Base-by-base conservation (phyloP, 2,329 filamentous ascomycete genomes). In the Trichoderma sp. region DNA sequence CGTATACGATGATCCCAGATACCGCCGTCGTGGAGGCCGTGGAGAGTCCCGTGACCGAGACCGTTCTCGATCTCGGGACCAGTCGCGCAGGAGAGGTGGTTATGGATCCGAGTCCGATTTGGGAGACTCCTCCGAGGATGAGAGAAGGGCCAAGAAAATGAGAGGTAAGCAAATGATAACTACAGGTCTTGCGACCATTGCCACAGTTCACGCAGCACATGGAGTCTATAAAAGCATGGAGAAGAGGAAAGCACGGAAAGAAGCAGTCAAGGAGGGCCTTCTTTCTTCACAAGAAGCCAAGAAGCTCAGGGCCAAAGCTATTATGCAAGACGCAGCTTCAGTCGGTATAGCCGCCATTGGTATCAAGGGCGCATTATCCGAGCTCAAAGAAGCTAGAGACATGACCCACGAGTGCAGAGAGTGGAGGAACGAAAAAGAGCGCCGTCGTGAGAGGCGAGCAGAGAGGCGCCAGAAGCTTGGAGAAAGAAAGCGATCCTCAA, bases 161-260 rank as follows among this genome's bases (percentile, higher is more conserved):
- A 88, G 85, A 89, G 89, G 89, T 89, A 91, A 91, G 87, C 89
- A 90, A 85, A 79, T 90, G 76, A 78, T 91, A 75, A 90, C 88
- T 72, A 87, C 88, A 8, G 89, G 88, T 64, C 83, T 91, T 75
- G 89, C 89, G 72, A 86, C 88, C 71, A 88, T 90, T 77, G 89
- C 89, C 80, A 91, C 89, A 78, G 90, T 91, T 79, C 89, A 91
- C 82, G 89, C 89, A 78, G 89, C 88, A 78, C 87, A 91, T 80
- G 89, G 85, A 78, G 87, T 91, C 80, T 91, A 90, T 81, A 84
- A 87, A 79, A 90, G 88, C 82, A 86, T 90, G 87, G 88, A 89
- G 81, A 89, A 89, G 83, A 86, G 89, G 75, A 86, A 87, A 56
- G 83, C 84, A 77, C 85, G 89, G 75, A 86, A 88, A 75, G 88